Base-by-base conservation (phyloP, 2,329 filamentous ascomycete species). In the Bretziella fagacearum region DNA sequence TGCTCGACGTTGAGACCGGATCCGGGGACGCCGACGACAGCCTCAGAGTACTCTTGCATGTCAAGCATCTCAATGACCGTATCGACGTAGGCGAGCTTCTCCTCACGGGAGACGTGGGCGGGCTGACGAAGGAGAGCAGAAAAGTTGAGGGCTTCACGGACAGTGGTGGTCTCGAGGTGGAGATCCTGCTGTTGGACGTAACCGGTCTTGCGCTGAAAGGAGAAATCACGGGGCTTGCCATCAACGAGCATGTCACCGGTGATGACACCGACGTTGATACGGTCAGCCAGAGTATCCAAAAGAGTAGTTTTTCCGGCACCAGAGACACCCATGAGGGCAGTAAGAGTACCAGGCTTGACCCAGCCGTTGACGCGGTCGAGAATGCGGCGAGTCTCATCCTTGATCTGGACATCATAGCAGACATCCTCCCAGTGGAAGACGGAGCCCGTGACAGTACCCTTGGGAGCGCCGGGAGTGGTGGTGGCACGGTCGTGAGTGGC, bases 21-120 rank as follows among this genome's bases (percentile, higher is more conserved):
- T 52, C 87, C 86, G 4, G 84, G 84, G 23, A 93, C 81, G 69
- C 87, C 89, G 47, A 95, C 84, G 37, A 94, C 71, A 13, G 87
- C 87, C 59, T 93, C 86, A 11, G 87, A 85, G 56, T 91, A 93
- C 45, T 84, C 75, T 53, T 85, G 72, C 84, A 95, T 93, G 40
- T 91, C 85, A 20, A 95, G 68, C 18, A 95, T 73, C 63, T 82
- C 84, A 59, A 96, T 93, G 7, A 94, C 83, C 58, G 93, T 82
- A 42, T 91, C 79, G 17, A 93, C 86, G 53, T 94, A 94, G 3
- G 76, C 81, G 4, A 89, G 63, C 66, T 94, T 94, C 58, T 94
- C 86, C 20, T 73, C 64, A 8, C 69, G 71, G 2, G 82, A 68
- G n/a, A 84, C 72, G 45, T 80, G 68, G 42, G 74, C 76, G 0